Conservation (phyloP, 2,329 filamentous ascomycete species). For the Colletotrichum acutatum region DNA sequence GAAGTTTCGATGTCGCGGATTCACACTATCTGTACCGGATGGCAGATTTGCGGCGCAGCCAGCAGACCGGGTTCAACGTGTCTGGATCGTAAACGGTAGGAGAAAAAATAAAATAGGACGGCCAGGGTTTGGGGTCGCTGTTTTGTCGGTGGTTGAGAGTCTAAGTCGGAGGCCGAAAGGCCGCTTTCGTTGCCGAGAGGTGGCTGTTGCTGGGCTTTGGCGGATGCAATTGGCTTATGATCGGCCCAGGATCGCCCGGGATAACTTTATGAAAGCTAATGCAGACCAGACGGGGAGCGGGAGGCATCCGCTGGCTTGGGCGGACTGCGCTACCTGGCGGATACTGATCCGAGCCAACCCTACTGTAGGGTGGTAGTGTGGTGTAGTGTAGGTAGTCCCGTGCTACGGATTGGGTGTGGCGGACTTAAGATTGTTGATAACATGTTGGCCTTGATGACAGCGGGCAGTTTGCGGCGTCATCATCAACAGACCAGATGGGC, state of each 20-base stretch:
- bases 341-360: conserved; percentile 31
- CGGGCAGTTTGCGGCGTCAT: background rate
- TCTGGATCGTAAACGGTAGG: background rate
- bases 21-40: background rate
- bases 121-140: background rate
- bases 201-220: background rate
- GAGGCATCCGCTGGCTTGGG: conserved; percentile 20
- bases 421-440: conserved; percentile 9
- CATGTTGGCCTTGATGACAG: background rate
- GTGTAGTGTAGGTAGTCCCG: background rate
- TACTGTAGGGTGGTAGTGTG: background rate
- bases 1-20: conserved; percentile 14
- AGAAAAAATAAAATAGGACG: background rate
- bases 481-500: background rate
- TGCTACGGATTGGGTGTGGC: background rate
- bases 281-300: conserved; percentile 15
- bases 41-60: background rate
- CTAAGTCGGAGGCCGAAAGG: conserved; percentile 34
- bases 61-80: background rate
- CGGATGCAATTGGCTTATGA: conserved; percentile 5
- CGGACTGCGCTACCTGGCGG: conserved; percentile 17
- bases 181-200: conserved; percentile 30
- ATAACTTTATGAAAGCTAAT: conserved; percentile 25
- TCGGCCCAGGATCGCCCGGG: conserved; percentile 21
- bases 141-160: conserved; percentile 10